Evolutionary conservation across 129 eudicot species (phyloP), one percentile per base, ranked within the genome.

Genomic region (Tagetes patula): DNA sequence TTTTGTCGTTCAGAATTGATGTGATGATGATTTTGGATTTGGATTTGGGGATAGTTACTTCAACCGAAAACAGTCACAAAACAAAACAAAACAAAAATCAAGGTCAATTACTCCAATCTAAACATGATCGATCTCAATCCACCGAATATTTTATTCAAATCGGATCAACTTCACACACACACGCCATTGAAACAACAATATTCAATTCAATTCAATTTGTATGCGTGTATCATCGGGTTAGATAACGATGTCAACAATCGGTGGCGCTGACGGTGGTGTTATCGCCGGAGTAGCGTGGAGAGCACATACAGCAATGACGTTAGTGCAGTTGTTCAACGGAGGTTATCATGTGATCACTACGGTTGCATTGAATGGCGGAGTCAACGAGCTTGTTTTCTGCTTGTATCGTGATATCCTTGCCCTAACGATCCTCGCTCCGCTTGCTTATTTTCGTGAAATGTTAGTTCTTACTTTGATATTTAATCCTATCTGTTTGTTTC

Each of bases 281-380:
- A 52, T 39, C 33, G 84, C 66, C 37, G 79, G 81, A 10, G 83
- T 83, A 6, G 63, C 70, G 39, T 77, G 88, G 91, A 85, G 77
- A 67, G 98, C 98, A 12, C 96, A 92, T 74, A 36, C 69, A 33
- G 91, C 91, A 1, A 79, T 92, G 94, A 87, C 83, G 62, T 33
- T 82, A 59, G 95, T 92, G 5, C 96, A 89, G 68, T 6, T 92
- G n/a, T 77, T 92, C 58, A 55, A 77, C 68, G 98, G 98, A 46
- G 98, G 98, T 0, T 89, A 92, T 79, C 98, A 89, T 72, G 98
- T 92, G 8, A 85, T 92, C 67, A 92, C 98, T 10, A 92, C 86
- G 69, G 88, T 89, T 3, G 98, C 96, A 0, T 87, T 92, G 10
- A 85, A 85, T 39, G 91, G 77, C 9, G 98, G 98, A 8, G 73